Evolutionary conservation across 352 stramenopile species (phyloP).

Genomic region (Pythium coloratum): DNA sequence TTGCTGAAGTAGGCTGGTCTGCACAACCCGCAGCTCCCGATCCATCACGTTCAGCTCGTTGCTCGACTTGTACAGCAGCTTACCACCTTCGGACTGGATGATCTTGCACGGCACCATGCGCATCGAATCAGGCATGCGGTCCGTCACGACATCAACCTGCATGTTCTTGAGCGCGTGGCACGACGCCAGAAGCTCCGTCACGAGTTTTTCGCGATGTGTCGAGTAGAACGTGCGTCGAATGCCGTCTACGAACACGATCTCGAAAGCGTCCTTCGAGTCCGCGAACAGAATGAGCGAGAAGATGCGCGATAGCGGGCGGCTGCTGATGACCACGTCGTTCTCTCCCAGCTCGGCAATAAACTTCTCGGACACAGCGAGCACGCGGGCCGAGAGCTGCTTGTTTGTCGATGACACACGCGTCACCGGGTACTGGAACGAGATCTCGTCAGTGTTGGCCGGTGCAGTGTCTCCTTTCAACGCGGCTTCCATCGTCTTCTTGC

Average conservation of each 20-base stretch:
- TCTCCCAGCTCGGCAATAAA: constrained; percentile 69
- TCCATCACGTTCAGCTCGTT: constrained; percentile 57
- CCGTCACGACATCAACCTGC: constrained; percentile 62
- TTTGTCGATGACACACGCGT: constrained; percentile 53
- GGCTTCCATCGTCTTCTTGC: constrained; percentile 74
- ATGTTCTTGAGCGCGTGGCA: constrained; percentile 73
- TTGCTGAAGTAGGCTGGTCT: constrained; percentile 63
- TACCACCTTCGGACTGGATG: constrained; percentile 64
- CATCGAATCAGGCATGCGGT: constrained; percentile 48
- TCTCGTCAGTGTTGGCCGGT: constrained; percentile 22
- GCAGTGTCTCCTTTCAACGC: constrained; percentile 50
- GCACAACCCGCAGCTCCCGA: constrained; percentile 65
- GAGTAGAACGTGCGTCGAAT: constrained; percentile 71
- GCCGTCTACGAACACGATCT: constrained; percentile 76
- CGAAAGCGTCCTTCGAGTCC: constrained; percentile 62
- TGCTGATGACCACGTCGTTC: constrained; percentile 54
- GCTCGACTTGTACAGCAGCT: constrained; percentile 30
- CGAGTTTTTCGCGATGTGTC: constrained; percentile 66
- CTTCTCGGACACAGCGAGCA: constrained; percentile 67
- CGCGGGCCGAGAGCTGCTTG: constrained; percentile 36
- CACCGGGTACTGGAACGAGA: constrained; percentile 75
- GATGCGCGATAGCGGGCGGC: constrained; percentile 65
- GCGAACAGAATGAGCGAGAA: constrained; percentile 71
- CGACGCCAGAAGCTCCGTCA: constrained; percentile 71
- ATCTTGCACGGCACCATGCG: constrained; percentile 77